Evolutionary conservation across 371 early-diverging fungal species (phyloP).

Genomic region (Mortierella sp.): DNA sequence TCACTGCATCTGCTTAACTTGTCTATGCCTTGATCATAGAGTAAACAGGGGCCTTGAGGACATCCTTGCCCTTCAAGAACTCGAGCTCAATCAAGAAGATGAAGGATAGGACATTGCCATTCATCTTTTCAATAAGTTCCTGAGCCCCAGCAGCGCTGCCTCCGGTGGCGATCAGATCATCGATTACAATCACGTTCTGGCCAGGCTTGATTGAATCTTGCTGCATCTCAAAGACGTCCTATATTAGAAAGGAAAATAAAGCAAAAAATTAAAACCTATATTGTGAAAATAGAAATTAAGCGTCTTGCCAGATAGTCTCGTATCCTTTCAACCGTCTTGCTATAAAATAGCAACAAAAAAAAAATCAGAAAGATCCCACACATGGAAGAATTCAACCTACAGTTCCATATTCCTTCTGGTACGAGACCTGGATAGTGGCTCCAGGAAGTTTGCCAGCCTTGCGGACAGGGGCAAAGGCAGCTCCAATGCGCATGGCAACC

Average conservation of each 20-base stretch:
- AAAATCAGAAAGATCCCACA: background rate
- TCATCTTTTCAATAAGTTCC: conserved; percentile 80
- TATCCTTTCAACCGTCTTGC: too few relatives aligned
- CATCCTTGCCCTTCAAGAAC: conserved; percentile 83
- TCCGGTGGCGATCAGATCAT: conserved; percentile 98
- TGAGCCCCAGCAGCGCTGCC: conserved; percentile 61
- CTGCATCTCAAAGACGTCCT: conserved; percentile 95
- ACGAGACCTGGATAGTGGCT: conserved; percentile 73
- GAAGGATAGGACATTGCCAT: conserved; percentile 86
- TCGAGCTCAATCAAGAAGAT: conserved; percentile 93
- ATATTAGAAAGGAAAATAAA: conserved; percentile 2
- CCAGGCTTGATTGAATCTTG: conserved; percentile 82
- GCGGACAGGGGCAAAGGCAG: conserved; percentile 95
- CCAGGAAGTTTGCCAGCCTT: conserved; percentile 98
- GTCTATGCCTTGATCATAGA: conserved; percentile 84
- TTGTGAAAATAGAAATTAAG: background rate
- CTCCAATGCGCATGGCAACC: conserved; percentile 89
- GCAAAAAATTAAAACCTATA: background rate
- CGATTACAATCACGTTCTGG: conserved; percentile 91
- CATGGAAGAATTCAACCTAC: conserved; percentile 58
- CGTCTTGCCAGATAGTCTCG: too few relatives aligned
- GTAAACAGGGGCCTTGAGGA: conserved; percentile 88
- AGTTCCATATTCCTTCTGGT: conserved; percentile 96
- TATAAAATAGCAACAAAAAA: background rate
- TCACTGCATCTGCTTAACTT: background rate